Evolutionary conservation across 169 alveolate species (phyloP).

Genomic region (Plasmodium vivax): DNA sequence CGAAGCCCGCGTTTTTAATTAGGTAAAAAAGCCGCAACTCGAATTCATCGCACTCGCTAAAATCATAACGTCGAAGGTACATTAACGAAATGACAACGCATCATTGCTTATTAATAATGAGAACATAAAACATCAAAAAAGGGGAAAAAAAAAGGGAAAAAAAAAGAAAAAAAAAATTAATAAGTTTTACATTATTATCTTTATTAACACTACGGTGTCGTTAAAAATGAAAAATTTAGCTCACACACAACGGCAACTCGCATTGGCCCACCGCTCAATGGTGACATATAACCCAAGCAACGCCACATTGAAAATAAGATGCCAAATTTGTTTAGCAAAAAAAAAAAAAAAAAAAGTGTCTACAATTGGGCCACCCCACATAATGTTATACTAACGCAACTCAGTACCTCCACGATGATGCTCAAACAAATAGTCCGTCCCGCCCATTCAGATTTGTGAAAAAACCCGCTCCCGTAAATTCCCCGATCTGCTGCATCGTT

Average conservation of each 20-base stretch:
- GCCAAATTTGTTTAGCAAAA: background rate
- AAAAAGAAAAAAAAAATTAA: constrained; percentile 8
- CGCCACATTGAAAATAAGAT: background rate
- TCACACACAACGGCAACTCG: background rate
- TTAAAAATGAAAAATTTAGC: background rate
- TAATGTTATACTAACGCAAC: background rate
- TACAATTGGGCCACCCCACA: background rate
- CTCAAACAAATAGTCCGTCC: background rate
- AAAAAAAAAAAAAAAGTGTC: background rate
- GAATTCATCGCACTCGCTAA: constrained; percentile 5
- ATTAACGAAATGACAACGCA: background rate
- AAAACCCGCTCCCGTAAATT: background rate
- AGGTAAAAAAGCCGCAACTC: constrained; percentile 5
- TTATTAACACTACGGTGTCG: constrained; percentile 9
- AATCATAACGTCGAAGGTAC: constrained; percentile 4
- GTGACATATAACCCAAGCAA: background rate
- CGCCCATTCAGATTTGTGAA: background rate
- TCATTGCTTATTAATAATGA: constrained; percentile 14
- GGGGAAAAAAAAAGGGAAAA: background rate
- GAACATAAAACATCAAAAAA: constrained; percentile 6
- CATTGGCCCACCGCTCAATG: background rate
- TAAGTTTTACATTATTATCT: constrained; percentile 3
- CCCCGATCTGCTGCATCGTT: background rate
- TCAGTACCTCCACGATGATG: background rate
- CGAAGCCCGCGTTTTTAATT: background rate